Base-by-base conservation (phyloP, 176 grass and related monocot genomes). In the Zizania latifolia region DNA sequence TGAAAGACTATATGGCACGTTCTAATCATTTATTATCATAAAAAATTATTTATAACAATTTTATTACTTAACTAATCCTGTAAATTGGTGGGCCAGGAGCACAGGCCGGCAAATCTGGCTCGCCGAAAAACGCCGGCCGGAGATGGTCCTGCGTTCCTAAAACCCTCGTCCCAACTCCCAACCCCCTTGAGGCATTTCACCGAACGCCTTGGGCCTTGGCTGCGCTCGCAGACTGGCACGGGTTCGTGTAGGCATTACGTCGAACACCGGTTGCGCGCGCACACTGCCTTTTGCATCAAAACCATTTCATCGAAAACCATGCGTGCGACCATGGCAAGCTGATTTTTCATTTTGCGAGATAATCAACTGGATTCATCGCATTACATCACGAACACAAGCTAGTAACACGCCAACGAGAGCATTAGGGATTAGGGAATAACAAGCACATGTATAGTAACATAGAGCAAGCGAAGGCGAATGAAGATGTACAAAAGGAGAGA, bases 361-460 rank as follows among this genome's bases (percentile, higher is more conserved):
- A 65, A 36, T 30, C 12, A 68, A 1, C 40, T 46, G 9, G 46
- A 82, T 64, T 77, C 65, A 46, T 48, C 74, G 66, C 35, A 57
- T 77, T 39, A 37, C 65, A 76, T 55, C 56, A 77, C 36, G 56
- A 58, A 41, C 54, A 69, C 4, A 26, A 76, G 56, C 34, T 14
- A 71, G 33, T 4, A 65, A 66, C 19, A 45, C 29, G 31, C 4
- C 19, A 44, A 17, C 2, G 6, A 2, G 6, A 85, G 58, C 83
- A 57, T 4, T 38, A 16, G 10, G 31, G 38, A 57, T 4, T 38
- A 16, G 10, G 31, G 38, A 41, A 1, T 40, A 75, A 22, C 3
- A 8, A 29, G 21, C 29, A 57, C 34, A 86, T 55, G 84, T 69
- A 76, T 57, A 62, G 7, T 7, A 38, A 22, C 12, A 16, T 4